phyloP scores from a whole-genome alignment of 2,329 filamentous ascomycete genomes.

The Hypoxylon sp. region DNA sequence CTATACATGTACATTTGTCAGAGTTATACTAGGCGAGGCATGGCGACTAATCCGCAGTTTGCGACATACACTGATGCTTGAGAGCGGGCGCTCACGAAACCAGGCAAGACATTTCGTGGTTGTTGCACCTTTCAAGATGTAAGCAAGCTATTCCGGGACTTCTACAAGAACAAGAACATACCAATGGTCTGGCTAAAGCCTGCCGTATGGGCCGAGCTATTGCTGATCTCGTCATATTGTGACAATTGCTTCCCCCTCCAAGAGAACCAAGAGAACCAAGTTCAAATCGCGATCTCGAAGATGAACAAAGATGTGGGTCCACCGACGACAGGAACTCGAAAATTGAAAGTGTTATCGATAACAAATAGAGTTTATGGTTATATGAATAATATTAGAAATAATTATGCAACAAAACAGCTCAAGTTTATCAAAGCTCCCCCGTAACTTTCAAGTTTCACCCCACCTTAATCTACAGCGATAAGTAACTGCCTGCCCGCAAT shows the following conservation, averaged over 20 bases:
- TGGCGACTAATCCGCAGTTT: background rate
- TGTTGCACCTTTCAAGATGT: conserved; percentile 39
- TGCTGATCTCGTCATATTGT: conserved; percentile 43
- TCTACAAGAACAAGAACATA: conserved; percentile 22
- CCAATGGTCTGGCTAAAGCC: conserved; percentile 42
- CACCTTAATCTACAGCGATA: too few species aligned
- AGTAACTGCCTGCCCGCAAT: background rate
- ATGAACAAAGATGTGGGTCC: conserved; percentile 26
- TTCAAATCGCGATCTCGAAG: conserved; percentile 33
- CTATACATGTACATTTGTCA: conserved; percentile 31
- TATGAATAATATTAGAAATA: background rate
- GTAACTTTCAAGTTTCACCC: conserved; percentile 22
- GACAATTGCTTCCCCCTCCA: conserved; percentile 33
- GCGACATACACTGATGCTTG: conserved; percentile 42
- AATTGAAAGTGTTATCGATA: conserved; percentile 44
- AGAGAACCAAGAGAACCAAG: too few species aligned
- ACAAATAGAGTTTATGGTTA: background rate
- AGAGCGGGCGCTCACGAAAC: conserved; percentile 38
- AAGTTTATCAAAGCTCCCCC: conserved; percentile 19
- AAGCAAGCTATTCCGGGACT: conserved; percentile 12
- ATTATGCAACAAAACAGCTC: conserved; percentile 24
- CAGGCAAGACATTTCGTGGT: conserved; percentile 39
- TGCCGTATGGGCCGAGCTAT: conserved; percentile 46
- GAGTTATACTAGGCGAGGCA: background rate
- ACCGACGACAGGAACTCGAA: conserved; percentile 31